Evolutionary conservation across 1,139 yeast genomes (phyloP).

Genomic region (Maudiozyma humilis): DNA sequence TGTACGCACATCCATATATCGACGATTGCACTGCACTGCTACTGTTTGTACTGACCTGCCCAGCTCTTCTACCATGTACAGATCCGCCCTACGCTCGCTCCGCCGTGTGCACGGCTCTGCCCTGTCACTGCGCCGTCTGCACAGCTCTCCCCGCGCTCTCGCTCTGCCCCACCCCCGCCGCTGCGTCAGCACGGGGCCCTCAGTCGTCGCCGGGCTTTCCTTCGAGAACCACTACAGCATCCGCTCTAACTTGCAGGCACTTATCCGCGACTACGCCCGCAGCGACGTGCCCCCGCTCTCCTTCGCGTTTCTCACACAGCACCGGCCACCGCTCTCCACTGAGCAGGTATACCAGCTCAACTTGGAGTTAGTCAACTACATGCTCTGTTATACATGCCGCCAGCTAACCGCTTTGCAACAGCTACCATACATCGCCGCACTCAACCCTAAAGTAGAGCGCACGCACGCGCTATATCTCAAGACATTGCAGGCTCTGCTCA

Average conservation of each 20-base stretch:
- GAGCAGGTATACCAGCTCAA: constrained; percentile 26
- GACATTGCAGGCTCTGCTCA: constrained; percentile 57
- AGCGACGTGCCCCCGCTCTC: constrained; percentile 23
- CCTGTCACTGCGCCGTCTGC: too few species aligned
- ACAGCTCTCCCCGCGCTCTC: not conserved
- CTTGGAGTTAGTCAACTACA: constrained; percentile 38
- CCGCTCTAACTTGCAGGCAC: constrained; percentile 26
- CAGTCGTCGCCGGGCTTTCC: constrained; percentile 1
- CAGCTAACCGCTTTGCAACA: constrained; percentile 60
- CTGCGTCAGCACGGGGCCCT: not conserved
- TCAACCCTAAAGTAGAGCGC: constrained; percentile 85
- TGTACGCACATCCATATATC: too few species aligned
- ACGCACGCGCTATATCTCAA: constrained; percentile 65
- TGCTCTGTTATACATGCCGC: constrained; percentile 38
- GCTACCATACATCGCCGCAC: constrained; percentile 72
- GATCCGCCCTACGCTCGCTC: too few species aligned
- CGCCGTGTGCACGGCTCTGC: too few species aligned
- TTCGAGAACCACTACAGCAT: constrained; percentile 27
- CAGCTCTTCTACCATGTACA: too few species aligned
- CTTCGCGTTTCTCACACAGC: constrained; percentile 22
- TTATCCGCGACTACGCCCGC: constrained; percentile 28
- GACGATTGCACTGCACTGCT: too few species aligned
- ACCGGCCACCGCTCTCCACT: constrained; percentile 19
- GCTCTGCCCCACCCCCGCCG: not conserved
- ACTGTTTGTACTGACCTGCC: too few species aligned